A percentile compares a stretch with the other conserved stretches of the same genome.
phyloP scores from a whole-genome alignment of 2,329 filamentous ascomycete genomes.

The Fusarium hostae region DNA sequence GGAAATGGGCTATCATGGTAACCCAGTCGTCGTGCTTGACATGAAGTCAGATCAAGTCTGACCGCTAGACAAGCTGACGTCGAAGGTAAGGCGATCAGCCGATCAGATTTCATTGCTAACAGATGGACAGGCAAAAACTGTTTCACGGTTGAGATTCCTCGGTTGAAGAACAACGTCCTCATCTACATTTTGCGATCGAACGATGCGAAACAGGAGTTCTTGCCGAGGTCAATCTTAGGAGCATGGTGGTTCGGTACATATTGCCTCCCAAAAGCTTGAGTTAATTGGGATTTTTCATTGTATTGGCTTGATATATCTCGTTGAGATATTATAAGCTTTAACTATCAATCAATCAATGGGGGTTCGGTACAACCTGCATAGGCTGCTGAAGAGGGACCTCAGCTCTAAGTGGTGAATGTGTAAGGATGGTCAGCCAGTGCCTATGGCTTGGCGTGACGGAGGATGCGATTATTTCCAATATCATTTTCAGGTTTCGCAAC shows the following conservation, averaged over 20 bases:
- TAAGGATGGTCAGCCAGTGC: not conserved
- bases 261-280: too few relatives aligned
- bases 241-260: not conserved
- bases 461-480: not conserved
- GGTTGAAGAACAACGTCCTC: not conserved
- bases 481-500: not conserved
- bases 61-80: not conserved
- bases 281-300: too few relatives aligned
- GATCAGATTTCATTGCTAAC: too few relatives aligned
- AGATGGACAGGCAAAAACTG: not conserved
- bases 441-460: accelerated
- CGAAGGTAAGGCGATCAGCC: not conserved
- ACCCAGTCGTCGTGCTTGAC: not conserved
- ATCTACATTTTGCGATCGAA: accelerated
- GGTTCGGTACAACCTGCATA: not conserved
- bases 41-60: not conserved
- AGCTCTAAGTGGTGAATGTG: not conserved
- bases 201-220: not conserved
- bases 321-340: too few relatives aligned
- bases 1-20: accelerated
- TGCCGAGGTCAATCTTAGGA: not conserved
- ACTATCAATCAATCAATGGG: too few relatives aligned
- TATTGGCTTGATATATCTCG: too few relatives aligned
- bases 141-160: not conserved
- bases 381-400: accelerated